A percentile compares a stretch with the other conserved stretches of the same genome.
Conservation (phyloP, 176 grass and related monocot species). For the Aegilops umbellulata region DNA sequence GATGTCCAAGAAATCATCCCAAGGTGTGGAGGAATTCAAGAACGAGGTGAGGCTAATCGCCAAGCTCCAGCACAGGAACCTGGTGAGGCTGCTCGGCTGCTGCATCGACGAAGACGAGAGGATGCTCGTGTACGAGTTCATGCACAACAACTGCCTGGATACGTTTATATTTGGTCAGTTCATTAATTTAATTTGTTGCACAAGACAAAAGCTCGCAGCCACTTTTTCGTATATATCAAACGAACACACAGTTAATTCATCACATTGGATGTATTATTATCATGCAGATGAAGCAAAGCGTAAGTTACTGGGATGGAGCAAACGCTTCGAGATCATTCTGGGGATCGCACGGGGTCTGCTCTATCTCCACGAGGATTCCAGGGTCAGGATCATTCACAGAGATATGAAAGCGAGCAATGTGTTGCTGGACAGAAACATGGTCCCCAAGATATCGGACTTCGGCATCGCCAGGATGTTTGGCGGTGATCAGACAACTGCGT, state of each 20-base stretch:
- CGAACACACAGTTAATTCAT: too few species aligned
- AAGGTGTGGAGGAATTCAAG: not conserved
- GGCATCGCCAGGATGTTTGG: too few species aligned
- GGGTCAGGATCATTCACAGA: too few species aligned
- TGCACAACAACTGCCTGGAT: slow-evolving; percentile 43
- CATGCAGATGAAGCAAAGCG: slow-evolving; percentile 37
- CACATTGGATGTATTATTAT: too few species aligned
- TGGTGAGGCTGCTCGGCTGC: slow-evolving; percentile 39
- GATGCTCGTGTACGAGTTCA: not conserved
- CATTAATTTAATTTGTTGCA: not conserved
- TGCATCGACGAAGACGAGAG: slow-evolving; percentile 52
- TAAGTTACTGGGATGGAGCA: slow-evolving; percentile 22
- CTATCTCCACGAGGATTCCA: too few species aligned
- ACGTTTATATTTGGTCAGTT: slow-evolving; percentile 34
- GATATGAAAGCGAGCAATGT: too few species aligned
- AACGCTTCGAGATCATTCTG: slow-evolving; percentile 31
- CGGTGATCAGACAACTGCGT: too few species aligned
- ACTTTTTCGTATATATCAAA: too few species aligned
- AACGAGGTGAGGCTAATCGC: slow-evolving; percentile 53
- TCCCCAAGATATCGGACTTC: too few species aligned
- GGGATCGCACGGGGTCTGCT: not conserved
- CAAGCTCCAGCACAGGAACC: slow-evolving; percentile 47
- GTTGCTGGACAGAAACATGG: too few species aligned
- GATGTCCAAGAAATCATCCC: slow-evolving; percentile 35
- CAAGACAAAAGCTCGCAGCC: not conserved